Conservation (phyloP, 306 rosid genomes). For the Inga laurina region DNA sequence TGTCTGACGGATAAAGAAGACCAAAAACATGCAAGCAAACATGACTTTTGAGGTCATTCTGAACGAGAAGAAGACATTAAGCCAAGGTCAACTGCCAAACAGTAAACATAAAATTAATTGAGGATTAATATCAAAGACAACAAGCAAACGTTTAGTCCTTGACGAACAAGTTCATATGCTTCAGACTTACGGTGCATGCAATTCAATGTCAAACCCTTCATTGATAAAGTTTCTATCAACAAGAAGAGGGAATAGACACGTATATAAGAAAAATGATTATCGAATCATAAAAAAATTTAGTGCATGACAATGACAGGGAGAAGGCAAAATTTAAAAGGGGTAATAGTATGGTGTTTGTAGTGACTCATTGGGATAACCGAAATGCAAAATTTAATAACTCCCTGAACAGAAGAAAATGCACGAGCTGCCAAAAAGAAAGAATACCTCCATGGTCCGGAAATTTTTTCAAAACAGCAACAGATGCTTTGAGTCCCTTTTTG, state of each 20-base stretch:
- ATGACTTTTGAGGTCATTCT: constrained; percentile 98
- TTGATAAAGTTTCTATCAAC: constrained; percentile 86
- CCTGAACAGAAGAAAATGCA: constrained; percentile 4
- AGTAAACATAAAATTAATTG: constrained; percentile 19
- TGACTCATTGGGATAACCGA: constrained; percentile 6
- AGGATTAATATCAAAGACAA: constrained; percentile 16
- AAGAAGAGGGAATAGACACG: constrained; percentile 32
- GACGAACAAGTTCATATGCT: constrained; percentile 97
- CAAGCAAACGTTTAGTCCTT: constrained; percentile 76
- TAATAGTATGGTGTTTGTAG: too few species aligned
- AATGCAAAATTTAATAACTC: constrained; percentile 11
- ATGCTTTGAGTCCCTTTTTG: constrained; percentile 95
- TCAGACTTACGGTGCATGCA: constrained; percentile 98
- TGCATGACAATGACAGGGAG: background rate
- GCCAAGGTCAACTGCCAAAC: constrained; percentile 9
- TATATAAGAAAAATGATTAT: background rate
- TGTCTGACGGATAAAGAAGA: constrained; percentile 93
- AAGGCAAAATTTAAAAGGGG: background rate
- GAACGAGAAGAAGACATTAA: constrained; percentile 46
- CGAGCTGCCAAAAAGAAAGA: background rate
- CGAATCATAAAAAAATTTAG: background rate
- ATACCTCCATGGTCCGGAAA: constrained; percentile 99
- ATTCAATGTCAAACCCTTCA: constrained; percentile 96
- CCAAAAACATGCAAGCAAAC: constrained; percentile 99
- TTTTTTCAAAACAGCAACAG: constrained; percentile 88